Percentiles rank a stretch among this genome's conserved stretches.
Evolutionary conservation across 1,139 yeast species (phyloP).

Genomic region (Kluyveromyces sp.): DNA sequence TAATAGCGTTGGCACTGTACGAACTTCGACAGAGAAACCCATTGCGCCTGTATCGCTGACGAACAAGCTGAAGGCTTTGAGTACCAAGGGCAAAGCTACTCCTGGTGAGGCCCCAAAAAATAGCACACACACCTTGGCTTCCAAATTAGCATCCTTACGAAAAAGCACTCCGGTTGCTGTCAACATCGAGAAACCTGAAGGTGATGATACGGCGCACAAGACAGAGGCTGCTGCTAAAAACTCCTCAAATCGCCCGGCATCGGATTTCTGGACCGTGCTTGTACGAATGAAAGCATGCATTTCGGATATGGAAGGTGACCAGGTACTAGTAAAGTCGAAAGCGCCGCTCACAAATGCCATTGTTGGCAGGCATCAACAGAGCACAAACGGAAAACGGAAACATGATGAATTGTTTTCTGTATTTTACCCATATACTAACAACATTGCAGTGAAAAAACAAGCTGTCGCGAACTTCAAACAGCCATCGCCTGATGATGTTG

Average conservation of each 20-base stretch:
- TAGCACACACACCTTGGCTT: conserved; percentile 2
- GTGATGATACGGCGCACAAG: conserved; percentile 1
- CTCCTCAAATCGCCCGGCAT: not conserved
- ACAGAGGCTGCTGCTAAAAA: not conserved
- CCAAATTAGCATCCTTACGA: conserved; percentile 7
- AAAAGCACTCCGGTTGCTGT: not conserved
- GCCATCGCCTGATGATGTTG: conserved; percentile 82
- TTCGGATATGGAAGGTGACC: not conserved
- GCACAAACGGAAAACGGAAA: conserved; percentile 17
- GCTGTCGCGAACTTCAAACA: conserved; percentile 50
- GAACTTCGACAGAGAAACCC: not conserved
- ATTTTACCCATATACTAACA: conserved; percentile 26
- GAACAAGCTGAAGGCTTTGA: not conserved
- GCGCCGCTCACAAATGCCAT: not conserved
- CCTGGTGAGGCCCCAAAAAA: not conserved
- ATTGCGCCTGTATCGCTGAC: not conserved
- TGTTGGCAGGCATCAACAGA: not conserved
- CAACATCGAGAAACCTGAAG: not conserved
- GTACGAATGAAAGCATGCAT: not conserved
- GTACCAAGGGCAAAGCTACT: not conserved
- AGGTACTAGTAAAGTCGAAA: not conserved
- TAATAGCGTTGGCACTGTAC: not conserved
- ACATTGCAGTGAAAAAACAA: conserved; percentile 30
- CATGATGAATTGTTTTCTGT: conserved; percentile 18
- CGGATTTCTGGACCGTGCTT: not conserved